Percentiles rank a stretch among this genome's conserved stretches.
phyloP scores from a whole-genome alignment of 169 alveolate genomes.

The Cryptosporidium ubiquitum region DNA sequence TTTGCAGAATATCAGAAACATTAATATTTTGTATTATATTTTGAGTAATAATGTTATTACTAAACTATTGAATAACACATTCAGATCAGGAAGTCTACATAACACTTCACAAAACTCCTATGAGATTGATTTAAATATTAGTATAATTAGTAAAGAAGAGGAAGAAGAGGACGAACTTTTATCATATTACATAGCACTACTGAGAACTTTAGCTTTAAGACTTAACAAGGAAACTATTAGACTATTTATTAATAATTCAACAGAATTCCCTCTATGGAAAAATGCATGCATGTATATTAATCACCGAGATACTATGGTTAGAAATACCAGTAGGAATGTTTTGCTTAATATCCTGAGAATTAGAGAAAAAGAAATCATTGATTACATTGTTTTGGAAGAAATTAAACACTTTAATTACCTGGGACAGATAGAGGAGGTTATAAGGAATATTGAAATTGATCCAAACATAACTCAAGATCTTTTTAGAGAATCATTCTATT shows the following conservation, averaged over 20 bases:
- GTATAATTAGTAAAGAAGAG: neutral
- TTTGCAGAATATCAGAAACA: constrained; percentile 20
- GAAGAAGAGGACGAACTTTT: constrained; percentile 75
- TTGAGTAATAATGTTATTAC: constrained; percentile 32
- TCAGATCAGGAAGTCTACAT: neutral
- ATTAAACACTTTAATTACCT: neutral
- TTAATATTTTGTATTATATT: constrained; percentile 26
- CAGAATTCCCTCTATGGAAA: constrained; percentile 58
- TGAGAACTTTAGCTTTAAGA: constrained; percentile 72
- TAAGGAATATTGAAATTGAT: neutral
- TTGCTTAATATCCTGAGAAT: constrained; percentile 64
- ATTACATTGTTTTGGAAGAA: constrained; percentile 19
- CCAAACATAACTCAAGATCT: constrained; percentile 1
- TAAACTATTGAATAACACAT: constrained; percentile 23
- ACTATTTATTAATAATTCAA: constrained; percentile 9
- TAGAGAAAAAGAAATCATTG: constrained; percentile 26
- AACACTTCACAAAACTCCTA: neutral
- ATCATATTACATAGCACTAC: constrained; percentile 59
- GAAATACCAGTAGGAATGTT: constrained; percentile 76
- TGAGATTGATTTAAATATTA: neutral
- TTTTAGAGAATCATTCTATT: neutral
- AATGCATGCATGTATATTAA: constrained; percentile 73
- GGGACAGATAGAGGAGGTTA: neutral
- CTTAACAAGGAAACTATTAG: constrained; percentile 64
- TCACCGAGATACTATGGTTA: constrained; percentile 73